Conservation (phyloP, 345 rosid species). For the Dipteronia dyeriana region DNA sequence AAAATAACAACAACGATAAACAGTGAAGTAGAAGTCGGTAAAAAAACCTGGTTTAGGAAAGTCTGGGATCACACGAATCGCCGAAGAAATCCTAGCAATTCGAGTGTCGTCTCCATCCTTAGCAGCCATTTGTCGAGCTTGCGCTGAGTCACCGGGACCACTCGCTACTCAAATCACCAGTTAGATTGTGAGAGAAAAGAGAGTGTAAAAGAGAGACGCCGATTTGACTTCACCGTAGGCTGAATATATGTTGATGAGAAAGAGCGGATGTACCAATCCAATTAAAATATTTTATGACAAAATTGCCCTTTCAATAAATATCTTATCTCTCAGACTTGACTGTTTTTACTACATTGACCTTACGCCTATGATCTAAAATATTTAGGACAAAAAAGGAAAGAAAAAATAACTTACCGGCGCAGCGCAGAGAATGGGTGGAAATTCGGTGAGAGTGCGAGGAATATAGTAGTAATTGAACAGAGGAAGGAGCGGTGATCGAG, state of each 20-base stretch:
- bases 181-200: slow-evolving; percentile 15
- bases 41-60: slow-evolving; percentile 84
- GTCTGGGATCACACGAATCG: slow-evolving; percentile 85
- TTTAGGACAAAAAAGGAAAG: background rate
- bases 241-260: background rate
- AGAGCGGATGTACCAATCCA: slow-evolving; percentile 22
- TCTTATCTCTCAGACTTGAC: background rate
- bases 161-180: slow-evolving; percentile 30
- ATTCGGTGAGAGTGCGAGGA: slow-evolving; percentile 14
- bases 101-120: slow-evolving; percentile 59
- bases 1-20: background rate
- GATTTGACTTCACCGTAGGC: background rate
- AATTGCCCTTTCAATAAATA: slow-evolving; percentile 31
- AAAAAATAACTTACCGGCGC: slow-evolving; percentile 3
- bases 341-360: slow-evolving; percentile 6
- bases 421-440: slow-evolving; percentile 8
- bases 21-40: background rate
- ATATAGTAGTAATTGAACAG: background rate
- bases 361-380: slow-evolving; percentile 1
- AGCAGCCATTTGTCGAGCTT: slow-evolving; percentile 47
- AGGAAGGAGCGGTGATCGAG: slow-evolving; percentile 13
- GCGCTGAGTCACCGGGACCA: slow-evolving; percentile 26
- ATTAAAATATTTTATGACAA: slow-evolving; percentile 21
- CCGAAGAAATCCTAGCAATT: slow-evolving; percentile 57
- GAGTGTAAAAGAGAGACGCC: slow-evolving; percentile 3